phyloP scores from a whole-genome alignment of 2,329 filamentous ascomycete genomes.

The Exophiala aquamarina region DNA sequence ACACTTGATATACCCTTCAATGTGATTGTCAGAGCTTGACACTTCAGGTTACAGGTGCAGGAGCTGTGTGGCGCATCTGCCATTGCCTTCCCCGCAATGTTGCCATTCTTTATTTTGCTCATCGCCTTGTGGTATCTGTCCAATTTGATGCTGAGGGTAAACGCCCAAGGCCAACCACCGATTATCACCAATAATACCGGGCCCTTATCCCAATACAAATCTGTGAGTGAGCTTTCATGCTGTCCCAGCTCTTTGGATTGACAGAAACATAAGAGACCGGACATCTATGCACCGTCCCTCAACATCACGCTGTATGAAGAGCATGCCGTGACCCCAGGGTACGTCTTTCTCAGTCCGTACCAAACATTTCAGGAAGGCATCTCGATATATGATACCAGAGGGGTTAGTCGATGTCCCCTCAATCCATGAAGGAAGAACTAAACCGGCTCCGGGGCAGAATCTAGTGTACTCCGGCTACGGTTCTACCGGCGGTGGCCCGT shows the following conservation, averaged over 20 bases:
- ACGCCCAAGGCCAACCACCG: too few relatives aligned
- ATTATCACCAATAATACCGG: constrained; percentile 14
- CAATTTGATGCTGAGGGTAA: too few relatives aligned
- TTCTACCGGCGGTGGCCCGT: constrained; percentile 47
- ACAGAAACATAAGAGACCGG: constrained; percentile 35
- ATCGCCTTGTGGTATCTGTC: too few relatives aligned
- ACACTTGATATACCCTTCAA: too few relatives aligned
- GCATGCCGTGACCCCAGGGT: constrained; percentile 44
- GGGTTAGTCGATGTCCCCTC: constrained; percentile 33
- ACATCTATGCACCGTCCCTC: constrained; percentile 39
- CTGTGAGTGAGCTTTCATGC: constrained; percentile 6
- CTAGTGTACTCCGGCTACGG: constrained; percentile 54
- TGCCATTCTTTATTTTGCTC: too few relatives aligned
- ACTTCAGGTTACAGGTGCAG: too few relatives aligned
- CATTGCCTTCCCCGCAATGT: too few relatives aligned
- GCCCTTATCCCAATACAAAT: constrained; percentile 23
- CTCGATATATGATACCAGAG: constrained; percentile 53
- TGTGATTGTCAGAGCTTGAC: too few relatives aligned
- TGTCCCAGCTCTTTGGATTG: background rate
- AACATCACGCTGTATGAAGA: constrained; percentile 32
- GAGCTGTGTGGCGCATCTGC: too few relatives aligned
- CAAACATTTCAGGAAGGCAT: constrained; percentile 50
- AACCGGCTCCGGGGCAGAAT: constrained; percentile 33
- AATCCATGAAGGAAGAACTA: background rate
- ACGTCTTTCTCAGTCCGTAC: constrained; percentile 53